These are phyloP conservation scores for Hymenoscyphus albidus DNA, from an alignment of 2,329 filamentous ascomycete genomes.

Conservation along the genomic window DNA sequence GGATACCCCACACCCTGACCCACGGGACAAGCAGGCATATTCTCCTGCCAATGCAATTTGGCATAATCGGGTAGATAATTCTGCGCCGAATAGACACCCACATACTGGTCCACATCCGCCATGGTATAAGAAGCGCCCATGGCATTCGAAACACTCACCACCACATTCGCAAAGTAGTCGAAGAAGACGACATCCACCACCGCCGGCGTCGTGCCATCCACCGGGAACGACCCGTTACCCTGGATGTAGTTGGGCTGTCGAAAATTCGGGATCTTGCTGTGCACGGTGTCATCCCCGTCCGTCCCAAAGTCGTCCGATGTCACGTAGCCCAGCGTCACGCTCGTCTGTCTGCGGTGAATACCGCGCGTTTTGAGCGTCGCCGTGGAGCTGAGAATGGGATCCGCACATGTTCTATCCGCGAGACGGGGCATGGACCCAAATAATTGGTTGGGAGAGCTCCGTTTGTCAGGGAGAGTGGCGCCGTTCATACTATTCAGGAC, in stretches of 20 bases:
- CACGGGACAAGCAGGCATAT: conserved; percentile 30
- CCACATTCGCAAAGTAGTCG: conserved; percentile 79
- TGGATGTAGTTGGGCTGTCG: conserved; percentile 78
- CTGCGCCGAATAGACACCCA: conserved; percentile 31
- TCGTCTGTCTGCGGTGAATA: conserved; percentile 30
- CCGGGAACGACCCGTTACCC: conserved; percentile 59
- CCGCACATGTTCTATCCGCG: conserved; percentile 32
- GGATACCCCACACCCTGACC: conserved; percentile 27
- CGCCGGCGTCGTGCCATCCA: conserved; percentile 49
- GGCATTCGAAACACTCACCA: conserved; percentile 65
- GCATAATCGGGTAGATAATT: conserved; percentile 36
- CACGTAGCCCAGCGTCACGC: conserved; percentile 67
- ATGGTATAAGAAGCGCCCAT: conserved; percentile 32
- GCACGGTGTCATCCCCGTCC: conserved; percentile 86
- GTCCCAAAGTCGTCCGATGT: conserved; percentile 77
- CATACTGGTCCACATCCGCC: conserved; percentile 28
- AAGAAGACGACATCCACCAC: conserved; percentile 84
- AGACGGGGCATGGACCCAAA: conserved; percentile 25
- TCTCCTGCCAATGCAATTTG: conserved; percentile 28
- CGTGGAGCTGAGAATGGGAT: conserved; percentile 22
- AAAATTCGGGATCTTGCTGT: conserved; percentile 70
- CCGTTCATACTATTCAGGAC: conserved; percentile 57
- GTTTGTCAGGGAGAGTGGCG: conserved; percentile 36
- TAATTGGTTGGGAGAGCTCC: conserved; percentile 7
- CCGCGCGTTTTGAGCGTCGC: conserved; percentile 24